Percentiles rank a stretch among this genome's conserved stretches.
These are phyloP conservation scores for Nowakowskiella sp. DNA, from an alignment of 192 early-diverging fungal genomes.

Conservation along the genomic window DNA sequence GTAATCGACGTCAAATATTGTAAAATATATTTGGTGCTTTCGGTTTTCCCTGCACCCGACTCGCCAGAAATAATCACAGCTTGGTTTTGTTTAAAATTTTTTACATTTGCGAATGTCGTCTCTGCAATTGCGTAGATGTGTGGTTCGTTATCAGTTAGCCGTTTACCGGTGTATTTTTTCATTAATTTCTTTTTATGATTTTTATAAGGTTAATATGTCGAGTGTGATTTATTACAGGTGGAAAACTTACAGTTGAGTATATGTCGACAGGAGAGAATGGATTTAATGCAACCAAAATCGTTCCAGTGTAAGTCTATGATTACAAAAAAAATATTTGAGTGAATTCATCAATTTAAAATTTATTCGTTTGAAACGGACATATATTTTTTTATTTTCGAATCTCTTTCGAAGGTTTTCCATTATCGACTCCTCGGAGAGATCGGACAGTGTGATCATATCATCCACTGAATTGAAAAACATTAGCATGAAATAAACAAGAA, in stretches of 20 bases:
- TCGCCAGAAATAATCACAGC: conserved; percentile 50
- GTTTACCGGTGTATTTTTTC: conserved; percentile 28
- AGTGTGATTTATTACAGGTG: not conserved
- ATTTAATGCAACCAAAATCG: conserved; percentile 46
- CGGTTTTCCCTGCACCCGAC: conserved; percentile 51
- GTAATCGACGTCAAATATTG: conserved; percentile 45
- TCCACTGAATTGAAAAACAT: no score
- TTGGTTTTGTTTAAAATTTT: conserved; percentile 30
- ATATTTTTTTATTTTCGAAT: conserved; percentile 77
- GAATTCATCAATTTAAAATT: not conserved
- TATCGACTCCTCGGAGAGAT: conserved; percentile 87
- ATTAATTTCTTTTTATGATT: conserved; percentile 20
- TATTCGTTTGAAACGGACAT: conserved; percentile 49
- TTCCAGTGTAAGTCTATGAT: conserved; percentile 46
- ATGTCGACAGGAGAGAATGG: conserved; percentile 43
- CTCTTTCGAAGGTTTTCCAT: conserved; percentile 84
- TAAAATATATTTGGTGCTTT: conserved; percentile 51
- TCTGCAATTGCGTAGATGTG: conserved; percentile 52
- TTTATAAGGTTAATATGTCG: not conserved
- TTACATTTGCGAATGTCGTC: conserved; percentile 36
- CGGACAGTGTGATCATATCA: conserved; percentile 92
- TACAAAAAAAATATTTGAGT: not conserved
- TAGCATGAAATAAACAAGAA: no score
- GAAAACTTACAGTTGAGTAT: conserved; percentile 19
- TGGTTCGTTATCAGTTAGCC: conserved; percentile 34